Base-by-base conservation (phyloP, 176 grass and related monocot genomes). In the Bonia amplexicaulis region DNA sequence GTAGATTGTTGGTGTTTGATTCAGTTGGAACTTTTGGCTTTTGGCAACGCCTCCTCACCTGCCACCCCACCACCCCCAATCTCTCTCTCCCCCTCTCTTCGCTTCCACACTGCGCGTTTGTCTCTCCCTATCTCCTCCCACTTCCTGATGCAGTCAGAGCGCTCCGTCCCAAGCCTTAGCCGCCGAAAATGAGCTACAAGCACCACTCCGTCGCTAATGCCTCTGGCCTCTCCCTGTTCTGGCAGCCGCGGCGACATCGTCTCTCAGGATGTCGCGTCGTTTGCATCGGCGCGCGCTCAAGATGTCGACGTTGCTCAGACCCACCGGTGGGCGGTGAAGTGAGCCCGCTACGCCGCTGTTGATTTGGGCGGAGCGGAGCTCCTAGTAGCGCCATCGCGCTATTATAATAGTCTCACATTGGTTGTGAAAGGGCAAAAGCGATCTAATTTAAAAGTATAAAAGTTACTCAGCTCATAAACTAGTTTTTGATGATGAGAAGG, bases 71-170 rank as follows among this genome's bases (percentile, higher is more conserved):
- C 54, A 20, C 66, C 61, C 61, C 71, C 69, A 95, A 90, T 90
- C 88, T 95, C 93, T 92, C 93, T 95, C 87, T 89, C 41, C 63
- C 73, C 79, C 40, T 58, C n/a, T 39, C 77, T 37, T 1, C 31
- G 9, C 19, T 7, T 13, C 53, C 85, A 44, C 81, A 6, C 33
- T 6, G 41, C 70, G 77, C 81, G 26, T 7, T 40, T 69, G 55
- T 42, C 71, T 48, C 64, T 66, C 2, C 39, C n/a, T 2, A 53
- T 23, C 15, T 25, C 3, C 42, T 63, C 54, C 9, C 20, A 1
- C 47, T 13, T 47, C 48, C 47, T 77, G 71, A 82, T 77, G 85
- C 78, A 71, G 78, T 78, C 48, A 78, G 37, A 60, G 52, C 27
- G n/a, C 27, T 13, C 41, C 41, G 54, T 4, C 6, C 29, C 52